Conservation (phyloP, 306 rosid genomes). For the Casuarina cunninghamiana region DNA sequence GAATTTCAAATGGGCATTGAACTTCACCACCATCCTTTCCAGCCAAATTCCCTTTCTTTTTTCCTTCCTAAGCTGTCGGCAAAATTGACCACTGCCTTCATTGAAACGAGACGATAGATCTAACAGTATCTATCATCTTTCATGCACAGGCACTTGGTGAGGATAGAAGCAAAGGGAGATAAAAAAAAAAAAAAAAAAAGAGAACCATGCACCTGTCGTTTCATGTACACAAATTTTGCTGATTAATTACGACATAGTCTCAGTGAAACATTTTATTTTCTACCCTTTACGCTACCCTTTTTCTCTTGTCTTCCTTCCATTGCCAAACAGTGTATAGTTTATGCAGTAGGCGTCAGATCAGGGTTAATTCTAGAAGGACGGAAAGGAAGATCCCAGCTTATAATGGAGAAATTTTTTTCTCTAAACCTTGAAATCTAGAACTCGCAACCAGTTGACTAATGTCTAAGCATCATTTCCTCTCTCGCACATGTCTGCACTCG, state of each 20-base stretch:
- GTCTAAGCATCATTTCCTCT: constrained; percentile 8
- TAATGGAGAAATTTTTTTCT: background rate
- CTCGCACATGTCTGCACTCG: constrained; percentile 13
- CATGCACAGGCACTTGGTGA: no score
- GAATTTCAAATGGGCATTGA: background rate
- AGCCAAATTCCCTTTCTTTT: background rate
- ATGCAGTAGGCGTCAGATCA: background rate
- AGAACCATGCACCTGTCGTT: no score
- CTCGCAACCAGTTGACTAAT: constrained; percentile 16
- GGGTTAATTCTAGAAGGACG: background rate
- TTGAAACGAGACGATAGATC: background rate
- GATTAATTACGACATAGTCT: no score
- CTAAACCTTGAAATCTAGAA: background rate
- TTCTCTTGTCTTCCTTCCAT: no score
- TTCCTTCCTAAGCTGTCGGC: constrained; percentile 4
- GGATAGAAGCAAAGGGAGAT: no score
- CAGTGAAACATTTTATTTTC: no score
- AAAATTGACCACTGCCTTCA: background rate
- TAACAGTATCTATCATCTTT: background rate
- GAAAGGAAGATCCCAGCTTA: background rate
- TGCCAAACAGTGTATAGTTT: no score
- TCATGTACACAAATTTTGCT: no score
- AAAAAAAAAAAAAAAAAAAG: no score
- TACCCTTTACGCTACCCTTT: no score
- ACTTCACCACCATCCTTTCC: background rate